Base-by-base conservation (phyloP, 2,329 filamentous ascomycete species). In the Didymella pomorum region DNA sequence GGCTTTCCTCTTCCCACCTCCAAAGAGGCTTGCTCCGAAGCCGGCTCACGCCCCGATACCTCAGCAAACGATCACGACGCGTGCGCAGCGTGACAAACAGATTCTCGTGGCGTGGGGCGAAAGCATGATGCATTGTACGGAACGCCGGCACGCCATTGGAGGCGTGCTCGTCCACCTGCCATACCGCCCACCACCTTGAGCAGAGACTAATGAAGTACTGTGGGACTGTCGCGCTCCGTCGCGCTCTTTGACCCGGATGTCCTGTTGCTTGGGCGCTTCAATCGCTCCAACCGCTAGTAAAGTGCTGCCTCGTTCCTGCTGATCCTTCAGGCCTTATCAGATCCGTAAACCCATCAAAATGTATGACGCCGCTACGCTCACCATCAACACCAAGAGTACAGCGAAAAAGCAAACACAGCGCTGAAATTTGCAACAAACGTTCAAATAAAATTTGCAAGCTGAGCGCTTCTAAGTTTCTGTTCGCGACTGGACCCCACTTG, bases 281-380 rank as follows among this genome's bases (percentile, higher is more conserved):
- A 42, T 48, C 9, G 42, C 47, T 53, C 33, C 42, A 46, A 29
- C 29, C 33, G 43, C 58, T 51, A 53, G 43, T 41, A 42, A 42
- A 35, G 29, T 49, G 53, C 44, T 48, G 49, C 45, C 50, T 53
- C 29, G 29, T 31, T 31, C 29, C 29, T 31, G 29, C 29, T 31
- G 29, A 31, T 16, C 29, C 29, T 31, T 12, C 29, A 31, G 29
- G 29, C 43, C 44, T 35, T 20, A 61, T 62, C 55, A 61, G 51
- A 58, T 67, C 54, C 43, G 29, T 47, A 18, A 21, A 47, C 20
- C 35, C 23, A 35, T 54, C 51, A 61, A 63, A 26, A 68, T 67
- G 62, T 61, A 67, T 68, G 65, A 69, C 63, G 66, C 62, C 58
- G 52, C 58, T 43, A 41, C 23, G 25, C 43, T 55, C 31, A 52